Evolutionary conservation across 345 rosid species (phyloP), one percentile per base, ranked within the genome.

Genomic region (Brassica cretica): DNA sequence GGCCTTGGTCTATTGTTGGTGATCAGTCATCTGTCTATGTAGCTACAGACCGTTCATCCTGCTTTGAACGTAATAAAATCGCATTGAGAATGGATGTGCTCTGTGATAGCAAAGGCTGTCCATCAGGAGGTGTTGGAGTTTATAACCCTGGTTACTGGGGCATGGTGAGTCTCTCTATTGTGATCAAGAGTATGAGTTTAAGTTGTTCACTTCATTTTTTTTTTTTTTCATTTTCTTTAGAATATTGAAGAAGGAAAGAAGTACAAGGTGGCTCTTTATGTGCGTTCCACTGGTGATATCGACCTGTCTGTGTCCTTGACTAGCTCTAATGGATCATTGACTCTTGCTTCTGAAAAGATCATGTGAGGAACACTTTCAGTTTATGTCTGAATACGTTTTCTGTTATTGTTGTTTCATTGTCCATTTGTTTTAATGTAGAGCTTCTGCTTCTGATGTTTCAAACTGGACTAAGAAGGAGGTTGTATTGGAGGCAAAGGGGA

Each of bases 111-210:
- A 46, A 68, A 1, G 68, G 66, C 8, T 93, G 99, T 79, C 97
- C 94, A 33, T 82, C 79, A 73, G 92, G 89, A 49, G 98, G 99
- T 56, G 98, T 91, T 12, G 99, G 99, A 70, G 81, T 93, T 33
- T 91, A 86, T 78, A 93, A 93, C 77, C 99, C 99, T 2, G 97
- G 99, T 73, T 96, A 84, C 75, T 93, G 98, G 98, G 99, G 98
- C 80, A 93, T 95, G 99, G 99, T 95, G 81, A 87, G 92, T 76
- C 71, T 6, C 56, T 44, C n/a, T 5, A 12, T 44, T 46, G 33
- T 62, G 61, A 16, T 53, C 66, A 62, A 51, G 35, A 78, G 27
- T 66, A 44, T 44, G 63, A n/a, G 1, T 77, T 4, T 4, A 72
- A 33, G 16, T 60, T 75, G 24, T 11, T 27, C 71, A 15, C 15